Evolutionary conservation across 2,329 filamentous ascomycete genomes (phyloP).

Genomic region (Incumbomyces delicatus): DNA sequence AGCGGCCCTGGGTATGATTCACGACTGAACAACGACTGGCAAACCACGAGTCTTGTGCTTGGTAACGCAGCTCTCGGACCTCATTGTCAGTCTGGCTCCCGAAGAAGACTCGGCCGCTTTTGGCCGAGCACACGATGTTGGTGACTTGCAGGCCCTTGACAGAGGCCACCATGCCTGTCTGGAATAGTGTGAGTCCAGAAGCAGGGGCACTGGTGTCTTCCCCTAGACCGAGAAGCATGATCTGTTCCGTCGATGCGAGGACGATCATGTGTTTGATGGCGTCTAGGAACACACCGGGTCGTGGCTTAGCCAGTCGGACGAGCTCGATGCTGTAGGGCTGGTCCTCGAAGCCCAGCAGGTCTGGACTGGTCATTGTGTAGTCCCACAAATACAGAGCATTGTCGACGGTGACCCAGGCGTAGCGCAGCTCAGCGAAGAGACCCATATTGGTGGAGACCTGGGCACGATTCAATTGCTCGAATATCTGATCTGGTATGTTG

Average conservation of each 20-base stretch:
- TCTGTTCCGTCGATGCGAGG: slow-evolving; percentile 74
- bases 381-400: slow-evolving; percentile 97
- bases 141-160: slow-evolving; percentile 68
- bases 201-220: slow-evolving; percentile 42
- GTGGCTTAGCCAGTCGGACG: slow-evolving; percentile 79
- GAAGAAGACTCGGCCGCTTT: slow-evolving; percentile 87
- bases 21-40: slow-evolving; percentile 76
- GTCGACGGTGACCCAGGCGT: slow-evolving; percentile 93
- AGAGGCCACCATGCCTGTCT: slow-evolving; percentile 74
- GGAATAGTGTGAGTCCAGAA: slow-evolving; percentile 67
- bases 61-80: slow-evolving; percentile 88
- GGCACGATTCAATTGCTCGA: slow-evolving; percentile 82
- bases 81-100: slow-evolving; percentile 71
- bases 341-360: slow-evolving; percentile 86
- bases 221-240: slow-evolving; percentile 77
- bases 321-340: slow-evolving; percentile 78
- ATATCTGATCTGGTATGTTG: slow-evolving; percentile 81
- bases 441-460: slow-evolving; percentile 90
- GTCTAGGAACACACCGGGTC: slow-evolving; percentile 74
- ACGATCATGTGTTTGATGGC: slow-evolving; percentile 82
- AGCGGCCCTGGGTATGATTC: slow-evolving; percentile 65
- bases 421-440: slow-evolving; percentile 84
- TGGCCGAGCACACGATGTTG: slow-evolving; percentile 65
- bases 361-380: slow-evolving; percentile 84
- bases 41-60: slow-evolving; percentile 97